Conservation (phyloP, 2,329 filamentous ascomycete genomes). For the Penicillium sp. region DNA sequence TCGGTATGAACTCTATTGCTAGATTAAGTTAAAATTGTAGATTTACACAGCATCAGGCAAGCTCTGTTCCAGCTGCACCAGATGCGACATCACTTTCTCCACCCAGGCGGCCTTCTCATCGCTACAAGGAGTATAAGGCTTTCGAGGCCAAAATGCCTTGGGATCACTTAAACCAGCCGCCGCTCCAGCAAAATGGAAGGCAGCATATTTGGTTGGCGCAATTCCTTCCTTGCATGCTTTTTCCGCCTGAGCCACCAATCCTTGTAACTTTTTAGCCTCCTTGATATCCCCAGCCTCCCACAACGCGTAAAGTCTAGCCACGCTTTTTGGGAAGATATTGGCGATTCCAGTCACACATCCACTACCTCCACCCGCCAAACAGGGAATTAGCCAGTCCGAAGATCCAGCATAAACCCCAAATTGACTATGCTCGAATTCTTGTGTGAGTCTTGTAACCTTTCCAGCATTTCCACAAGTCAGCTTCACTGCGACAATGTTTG, state of each 20-base stretch:
- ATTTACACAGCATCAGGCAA: conserved; percentile 14
- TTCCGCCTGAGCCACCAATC: conserved; percentile 49
- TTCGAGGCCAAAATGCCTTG: conserved; percentile 45
- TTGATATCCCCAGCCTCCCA: conserved; percentile 42
- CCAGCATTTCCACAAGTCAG: conserved; percentile 33
- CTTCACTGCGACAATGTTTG: conserved; percentile 37
- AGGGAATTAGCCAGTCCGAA: conserved; percentile 47
- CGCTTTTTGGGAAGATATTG: conserved; percentile 49
- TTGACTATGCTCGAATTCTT: conserved; percentile 38
- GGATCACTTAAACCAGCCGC: conserved; percentile 36
- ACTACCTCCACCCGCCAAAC: conserved; percentile 43
- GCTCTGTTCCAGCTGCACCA: conserved; percentile 18
- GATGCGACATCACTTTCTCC: conserved; percentile 38
- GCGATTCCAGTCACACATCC: conserved; percentile 51
- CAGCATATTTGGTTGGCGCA: conserved; percentile 49
- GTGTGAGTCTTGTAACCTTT: conserved; percentile 32
- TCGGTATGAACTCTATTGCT: not conserved
- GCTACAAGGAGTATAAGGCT: conserved; percentile 43
- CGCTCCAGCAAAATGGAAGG: conserved; percentile 45
- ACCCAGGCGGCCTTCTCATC: conserved; percentile 46
- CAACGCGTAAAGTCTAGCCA: conserved; percentile 43
- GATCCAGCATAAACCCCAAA: conserved; percentile 49
- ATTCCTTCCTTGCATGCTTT: conserved; percentile 55
- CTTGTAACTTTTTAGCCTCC: conserved; percentile 44
- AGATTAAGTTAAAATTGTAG: not conserved